A percentile compares a stretch with the other conserved stretches of the same genome.
These are phyloP conservation scores for Sanghuangporus weigelae DNA, from an alignment of 1,284 basidiomycete genomes.

Conservation along the genomic window DNA sequence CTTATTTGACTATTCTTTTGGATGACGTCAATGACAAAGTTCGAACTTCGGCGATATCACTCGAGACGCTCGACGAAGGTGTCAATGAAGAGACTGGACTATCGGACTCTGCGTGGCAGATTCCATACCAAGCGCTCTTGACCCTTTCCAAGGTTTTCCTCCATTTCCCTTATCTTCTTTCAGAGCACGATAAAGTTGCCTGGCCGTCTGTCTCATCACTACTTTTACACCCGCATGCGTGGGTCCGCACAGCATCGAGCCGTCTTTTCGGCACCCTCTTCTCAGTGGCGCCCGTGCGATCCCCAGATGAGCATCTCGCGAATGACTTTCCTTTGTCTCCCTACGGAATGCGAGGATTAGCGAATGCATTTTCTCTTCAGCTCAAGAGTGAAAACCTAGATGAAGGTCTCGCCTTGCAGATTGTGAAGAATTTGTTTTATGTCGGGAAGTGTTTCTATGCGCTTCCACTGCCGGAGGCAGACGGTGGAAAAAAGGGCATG, in stretches of 20 bases:
- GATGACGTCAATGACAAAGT: constrained; percentile 54
- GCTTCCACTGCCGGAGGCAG: constrained; percentile 26
- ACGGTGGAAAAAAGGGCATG: constrained; percentile 26
- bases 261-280: constrained; percentile 76
- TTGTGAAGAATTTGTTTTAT: constrained; percentile 94
- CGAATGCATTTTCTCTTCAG: constrained; percentile 74
- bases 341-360: constrained; percentile 61
- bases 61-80: constrained; percentile 35
- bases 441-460: constrained; percentile 78
- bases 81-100: constrained; percentile 31
- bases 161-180: constrained; percentile 46
- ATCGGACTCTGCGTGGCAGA: constrained; percentile 71
- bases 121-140: constrained; percentile 78
- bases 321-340: constrained; percentile 46
- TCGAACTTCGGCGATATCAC: constrained; percentile 36
- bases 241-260: constrained; percentile 85
- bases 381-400: constrained; percentile 82
- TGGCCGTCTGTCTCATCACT: constrained; percentile 67
- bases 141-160: constrained; percentile 62
- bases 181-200: constrained; percentile 38
- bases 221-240: constrained; percentile 88
- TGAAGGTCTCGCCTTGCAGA: constrained; percentile 72
- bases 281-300: constrained; percentile 39
- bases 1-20: constrained; percentile 52
- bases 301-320: constrained; percentile 31